These are phyloP conservation scores for Moelleriella libera DNA, from an alignment of 2,329 filamentous ascomycete species.

Conservation along the genomic window DNA sequence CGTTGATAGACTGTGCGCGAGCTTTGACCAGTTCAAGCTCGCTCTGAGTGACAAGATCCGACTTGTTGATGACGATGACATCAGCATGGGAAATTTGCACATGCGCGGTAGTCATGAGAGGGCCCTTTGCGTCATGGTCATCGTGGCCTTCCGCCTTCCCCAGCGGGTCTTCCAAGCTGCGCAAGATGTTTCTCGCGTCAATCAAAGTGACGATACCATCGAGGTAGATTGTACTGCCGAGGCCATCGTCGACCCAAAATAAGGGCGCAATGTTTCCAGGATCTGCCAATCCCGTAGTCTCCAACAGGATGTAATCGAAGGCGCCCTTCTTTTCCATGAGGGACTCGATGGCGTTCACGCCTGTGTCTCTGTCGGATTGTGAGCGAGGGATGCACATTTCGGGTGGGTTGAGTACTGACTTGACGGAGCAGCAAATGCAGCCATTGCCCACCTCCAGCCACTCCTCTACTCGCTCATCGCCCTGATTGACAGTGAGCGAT, in stretches of 20 bases:
- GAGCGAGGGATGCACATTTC: not conserved
- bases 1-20: constrained; percentile 76
- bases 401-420: constrained; percentile 32
- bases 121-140: constrained; percentile 40
- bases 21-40: constrained; percentile 57
- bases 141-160: constrained; percentile 36
- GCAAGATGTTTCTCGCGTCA: constrained; percentile 84
- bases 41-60: constrained; percentile 60
- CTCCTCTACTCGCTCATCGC: constrained; percentile 71
- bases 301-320: constrained; percentile 95
- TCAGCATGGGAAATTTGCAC: constrained; percentile 95
- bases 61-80: constrained; percentile 88
- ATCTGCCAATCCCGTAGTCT: constrained; percentile 90
- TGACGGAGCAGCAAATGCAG: constrained; percentile 95
- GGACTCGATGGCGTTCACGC: constrained; percentile 88
- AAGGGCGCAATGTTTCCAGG: constrained; percentile 89
- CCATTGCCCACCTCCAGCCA: constrained; percentile 96
- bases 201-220: constrained; percentile 95
- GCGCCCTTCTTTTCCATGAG: constrained; percentile 87
- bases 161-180: constrained; percentile 59
- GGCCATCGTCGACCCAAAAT: constrained; percentile 95
- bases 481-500: constrained; percentile 78
- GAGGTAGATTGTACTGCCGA: constrained; percentile 89
- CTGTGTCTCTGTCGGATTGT: constrained; percentile 51
- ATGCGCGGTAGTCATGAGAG: constrained; percentile 80